These are phyloP conservation scores for Turritis glabra DNA, from an alignment of 345 rosid genomes.

Conservation along the genomic window DNA sequence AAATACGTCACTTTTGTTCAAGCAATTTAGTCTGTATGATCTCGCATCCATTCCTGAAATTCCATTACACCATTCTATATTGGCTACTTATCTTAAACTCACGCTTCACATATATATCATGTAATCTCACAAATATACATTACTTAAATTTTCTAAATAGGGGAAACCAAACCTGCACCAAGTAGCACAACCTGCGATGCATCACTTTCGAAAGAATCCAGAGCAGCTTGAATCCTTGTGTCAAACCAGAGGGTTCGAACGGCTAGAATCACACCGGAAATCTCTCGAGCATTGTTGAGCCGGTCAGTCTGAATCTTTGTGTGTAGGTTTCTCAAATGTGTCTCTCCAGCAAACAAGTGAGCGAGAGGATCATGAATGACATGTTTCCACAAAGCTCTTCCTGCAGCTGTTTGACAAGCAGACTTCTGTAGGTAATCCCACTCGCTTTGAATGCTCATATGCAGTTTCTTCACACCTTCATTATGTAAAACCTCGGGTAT, in stretches of 20 bases:
- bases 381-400: constrained; percentile 93
- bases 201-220: constrained; percentile 49
- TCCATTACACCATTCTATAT: not conserved
- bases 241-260: constrained; percentile 93
- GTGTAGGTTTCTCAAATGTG: constrained; percentile 64
- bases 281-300: constrained; percentile 70
- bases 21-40: constrained; percentile 74
- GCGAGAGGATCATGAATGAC: constrained; percentile 77
- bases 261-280: constrained; percentile 81
- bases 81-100: not conserved
- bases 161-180: constrained; percentile 73
- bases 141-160: not conserved
- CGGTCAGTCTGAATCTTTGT: constrained; percentile 75
- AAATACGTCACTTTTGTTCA: constrained; percentile 66
- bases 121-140: not conserved
- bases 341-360: constrained; percentile 80
- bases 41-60: constrained; percentile 89
- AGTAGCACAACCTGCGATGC: constrained; percentile 82
- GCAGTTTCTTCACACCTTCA: constrained; percentile 57
- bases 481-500: constrained; percentile 48
- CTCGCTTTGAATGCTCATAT: constrained; percentile 56
- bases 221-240: constrained; percentile 71
- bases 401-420: constrained; percentile 92
- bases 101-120: constrained; percentile 8
- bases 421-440: constrained; percentile 72